Evolutionary conservation across 192 early-diverging fungal genomes (phyloP).

Genomic region (Obelidium mucronatum): DNA sequence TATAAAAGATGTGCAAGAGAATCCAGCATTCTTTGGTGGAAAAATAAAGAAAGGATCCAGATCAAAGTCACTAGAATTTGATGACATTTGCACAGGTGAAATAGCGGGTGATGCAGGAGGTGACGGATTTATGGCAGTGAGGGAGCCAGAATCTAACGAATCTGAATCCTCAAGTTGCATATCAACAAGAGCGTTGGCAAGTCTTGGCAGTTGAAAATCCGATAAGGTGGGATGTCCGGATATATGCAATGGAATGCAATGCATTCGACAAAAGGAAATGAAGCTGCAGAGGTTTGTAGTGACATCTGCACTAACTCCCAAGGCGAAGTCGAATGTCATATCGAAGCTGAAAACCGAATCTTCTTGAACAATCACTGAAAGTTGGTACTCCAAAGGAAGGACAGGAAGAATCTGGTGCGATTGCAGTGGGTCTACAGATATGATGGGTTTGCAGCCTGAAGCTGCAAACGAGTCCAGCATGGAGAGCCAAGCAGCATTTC

Average conservation of each 20-base stretch:
- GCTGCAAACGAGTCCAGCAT: background rate
- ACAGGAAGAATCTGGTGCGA: background rate
- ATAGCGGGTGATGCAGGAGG: background rate
- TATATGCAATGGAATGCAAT: background rate
- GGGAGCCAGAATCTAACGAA: background rate
- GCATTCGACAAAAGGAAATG: background rate
- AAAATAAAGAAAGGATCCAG: constrained; percentile 1
- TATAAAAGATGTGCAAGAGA: constrained; percentile 23
- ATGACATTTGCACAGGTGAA: background rate
- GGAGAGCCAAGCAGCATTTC: background rate
- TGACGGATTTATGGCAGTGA: background rate
- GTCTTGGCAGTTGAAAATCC: background rate
- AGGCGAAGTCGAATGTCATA: background rate
- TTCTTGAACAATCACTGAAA: background rate
- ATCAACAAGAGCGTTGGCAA: background rate
- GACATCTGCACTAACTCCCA: background rate
- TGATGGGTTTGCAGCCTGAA: background rate
- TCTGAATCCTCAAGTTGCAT: background rate
- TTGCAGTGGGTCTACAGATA: background rate
- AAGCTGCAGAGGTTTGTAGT: background rate
- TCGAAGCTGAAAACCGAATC: background rate
- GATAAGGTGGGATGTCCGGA: background rate
- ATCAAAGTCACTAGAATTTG: background rate
- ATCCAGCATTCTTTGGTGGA: constrained; percentile 24
- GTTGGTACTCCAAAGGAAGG: background rate